Conservation (phyloP, 257 asterid genomes). For the Rubia yunnanensis region DNA sequence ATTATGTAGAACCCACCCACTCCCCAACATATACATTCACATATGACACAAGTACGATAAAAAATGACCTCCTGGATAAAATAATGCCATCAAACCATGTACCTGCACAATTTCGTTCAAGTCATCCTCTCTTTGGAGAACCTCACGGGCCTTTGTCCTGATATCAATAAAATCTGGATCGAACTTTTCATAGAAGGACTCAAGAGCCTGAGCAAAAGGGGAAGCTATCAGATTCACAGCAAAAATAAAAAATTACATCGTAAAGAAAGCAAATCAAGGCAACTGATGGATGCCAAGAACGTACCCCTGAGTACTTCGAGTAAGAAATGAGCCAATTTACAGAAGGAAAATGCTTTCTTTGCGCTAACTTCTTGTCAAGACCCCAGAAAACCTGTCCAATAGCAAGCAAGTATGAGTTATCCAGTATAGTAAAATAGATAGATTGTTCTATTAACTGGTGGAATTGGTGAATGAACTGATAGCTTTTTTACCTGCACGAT, state of each 20-base stretch:
- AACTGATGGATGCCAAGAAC: constrained; percentile 6
- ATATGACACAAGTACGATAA: not conserved
- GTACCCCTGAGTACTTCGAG: constrained; percentile 92
- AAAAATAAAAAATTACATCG: constrained; percentile 1
- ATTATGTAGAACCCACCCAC: not conserved
- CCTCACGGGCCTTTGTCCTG: constrained; percentile 99
- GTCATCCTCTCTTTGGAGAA: constrained; percentile 97
- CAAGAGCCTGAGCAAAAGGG: constrained; percentile 59
- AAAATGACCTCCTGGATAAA: not conserved
- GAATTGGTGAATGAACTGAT: not conserved
- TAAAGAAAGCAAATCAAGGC: not conserved
- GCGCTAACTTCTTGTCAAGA: constrained; percentile 96
- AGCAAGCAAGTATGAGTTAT: constrained; percentile 12
- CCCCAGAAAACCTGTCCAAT: constrained; percentile 94
- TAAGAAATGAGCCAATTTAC: constrained; percentile 99
- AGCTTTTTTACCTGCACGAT: constrained; percentile 69
- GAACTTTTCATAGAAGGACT: constrained; percentile 90
- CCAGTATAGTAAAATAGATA: not conserved
- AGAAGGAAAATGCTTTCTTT: constrained; percentile 95
- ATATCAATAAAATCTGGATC: constrained; percentile 91
- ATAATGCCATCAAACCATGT: constrained; percentile 2
- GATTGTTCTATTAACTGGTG: constrained; percentile 10
- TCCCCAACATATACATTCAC: not conserved
- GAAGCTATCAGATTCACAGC: constrained; percentile 1
- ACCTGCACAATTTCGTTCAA: constrained; percentile 59